Conservation (phyloP, 202 grass and related monocot genomes). For the Hordeum pubiflorum region DNA sequence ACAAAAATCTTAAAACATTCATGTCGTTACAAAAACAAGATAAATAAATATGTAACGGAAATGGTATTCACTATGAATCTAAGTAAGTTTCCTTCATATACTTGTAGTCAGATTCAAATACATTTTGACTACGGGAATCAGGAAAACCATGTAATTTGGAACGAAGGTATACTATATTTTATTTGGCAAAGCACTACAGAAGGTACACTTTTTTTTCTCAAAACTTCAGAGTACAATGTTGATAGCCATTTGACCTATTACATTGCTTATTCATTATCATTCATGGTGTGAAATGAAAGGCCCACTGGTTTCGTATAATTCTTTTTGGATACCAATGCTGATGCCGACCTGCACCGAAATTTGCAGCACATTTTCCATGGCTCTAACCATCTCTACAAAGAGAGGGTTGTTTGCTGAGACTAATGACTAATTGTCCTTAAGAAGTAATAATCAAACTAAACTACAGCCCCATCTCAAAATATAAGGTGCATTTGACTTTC, state of each 20-base stretch:
- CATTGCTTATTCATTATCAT: neutral
- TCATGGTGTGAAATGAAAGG: neutral
- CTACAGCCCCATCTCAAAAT: no score
- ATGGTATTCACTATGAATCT: neutral
- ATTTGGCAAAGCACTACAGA: neutral
- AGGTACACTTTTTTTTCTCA: neutral
- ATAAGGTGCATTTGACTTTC: neutral
- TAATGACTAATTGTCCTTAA: neutral
- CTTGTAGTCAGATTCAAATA: neutral
- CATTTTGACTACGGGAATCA: neutral
- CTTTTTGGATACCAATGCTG: neutral
- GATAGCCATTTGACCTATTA: neutral
- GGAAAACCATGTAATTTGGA: neutral
- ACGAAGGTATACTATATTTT: neutral
- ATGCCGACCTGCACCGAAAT: neutral
- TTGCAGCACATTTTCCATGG: neutral
- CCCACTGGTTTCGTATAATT: neutral
- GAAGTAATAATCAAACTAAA: neutral
- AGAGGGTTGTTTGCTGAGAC: neutral
- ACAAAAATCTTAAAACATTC: no score
- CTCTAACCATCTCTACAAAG: neutral
- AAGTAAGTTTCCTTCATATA: neutral
- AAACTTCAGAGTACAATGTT: neutral
- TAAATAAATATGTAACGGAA: no score
- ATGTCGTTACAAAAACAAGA: no score